Evolutionary conservation across 2,329 filamentous ascomycete species (phyloP).

Genomic region (Epichloe festucae): DNA sequence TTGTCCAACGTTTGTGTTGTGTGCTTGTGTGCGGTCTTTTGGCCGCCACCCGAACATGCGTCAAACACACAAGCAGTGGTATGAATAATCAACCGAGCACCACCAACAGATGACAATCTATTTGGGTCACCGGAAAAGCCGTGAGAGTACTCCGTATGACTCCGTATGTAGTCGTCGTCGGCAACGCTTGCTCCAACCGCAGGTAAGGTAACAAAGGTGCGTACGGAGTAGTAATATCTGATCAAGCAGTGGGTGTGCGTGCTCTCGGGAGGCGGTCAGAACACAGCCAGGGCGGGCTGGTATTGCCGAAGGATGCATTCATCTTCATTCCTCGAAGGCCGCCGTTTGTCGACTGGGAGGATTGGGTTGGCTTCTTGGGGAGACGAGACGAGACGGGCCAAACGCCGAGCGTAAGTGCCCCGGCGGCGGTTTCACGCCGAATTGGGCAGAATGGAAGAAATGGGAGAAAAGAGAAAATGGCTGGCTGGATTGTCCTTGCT

Average conservation of each 20-base stretch:
- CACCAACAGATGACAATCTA: not conserved
- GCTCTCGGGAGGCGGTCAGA: constrained; percentile 5
- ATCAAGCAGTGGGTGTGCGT: not conserved
- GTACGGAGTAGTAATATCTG: too few relatives aligned
- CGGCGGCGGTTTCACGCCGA: not conserved
- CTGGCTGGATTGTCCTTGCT: not conserved
- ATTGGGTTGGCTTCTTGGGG: not conserved
- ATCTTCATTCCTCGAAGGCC: not conserved
- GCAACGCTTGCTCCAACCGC: too few relatives aligned
- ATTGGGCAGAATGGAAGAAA: not conserved
- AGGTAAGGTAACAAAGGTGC: too few relatives aligned
- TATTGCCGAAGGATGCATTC: not conserved
- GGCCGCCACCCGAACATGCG: not conserved
- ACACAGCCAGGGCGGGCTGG: not conserved
- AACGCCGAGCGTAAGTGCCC: not conserved
- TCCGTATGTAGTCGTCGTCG: too few relatives aligned
- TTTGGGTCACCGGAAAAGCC: not conserved
- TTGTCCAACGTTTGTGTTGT: not conserved
- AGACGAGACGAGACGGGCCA: not conserved
- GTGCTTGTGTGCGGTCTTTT: not conserved
- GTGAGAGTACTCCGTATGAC: not conserved
- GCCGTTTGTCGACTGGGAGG: not conserved
- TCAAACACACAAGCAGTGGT: not conserved
- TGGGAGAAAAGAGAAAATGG: not conserved
- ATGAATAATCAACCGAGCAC: not conserved